A percentile compares a stretch with the other conserved stretches of the same genome.
Evolutionary conservation across 2,329 filamentous ascomycete species (phyloP).

Genomic region (Penicillium frequentans): DNA sequence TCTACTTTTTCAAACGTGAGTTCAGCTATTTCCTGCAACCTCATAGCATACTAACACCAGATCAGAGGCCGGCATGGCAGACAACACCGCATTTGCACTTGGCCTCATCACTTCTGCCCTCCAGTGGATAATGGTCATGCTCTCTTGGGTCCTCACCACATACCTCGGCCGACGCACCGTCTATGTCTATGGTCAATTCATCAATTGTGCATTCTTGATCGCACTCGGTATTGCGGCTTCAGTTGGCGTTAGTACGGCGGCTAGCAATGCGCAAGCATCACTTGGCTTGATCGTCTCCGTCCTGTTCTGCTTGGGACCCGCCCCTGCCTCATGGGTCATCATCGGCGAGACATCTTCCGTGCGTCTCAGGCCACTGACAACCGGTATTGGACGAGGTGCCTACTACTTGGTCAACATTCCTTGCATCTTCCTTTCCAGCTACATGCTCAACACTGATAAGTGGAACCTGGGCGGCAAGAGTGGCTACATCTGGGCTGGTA

Average conservation of each 20-base stretch:
- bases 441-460: constrained; percentile 56
- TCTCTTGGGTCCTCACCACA: constrained; percentile 66
- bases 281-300: constrained; percentile 66
- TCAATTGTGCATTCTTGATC: constrained; percentile 46
- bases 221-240: constrained; percentile 62
- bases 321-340: constrained; percentile 65
- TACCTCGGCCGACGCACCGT: constrained; percentile 65
- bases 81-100: constrained; percentile 58
- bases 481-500: constrained; percentile 61
- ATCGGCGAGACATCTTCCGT: constrained; percentile 67
- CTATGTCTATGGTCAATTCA: constrained; percentile 60
- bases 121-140: constrained; percentile 62
- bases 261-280: constrained; percentile 54
- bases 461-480: constrained; percentile 54
- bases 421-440: constrained; percentile 63
- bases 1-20: constrained; percentile 57
- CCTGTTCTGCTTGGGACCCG: constrained; percentile 62
- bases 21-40: background rate
- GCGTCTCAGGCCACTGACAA: constrained; percentile 65
- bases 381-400: constrained; percentile 61
- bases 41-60: constrained; percentile 25
- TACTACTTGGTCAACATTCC: constrained; percentile 68
- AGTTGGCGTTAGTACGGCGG: constrained; percentile 30
- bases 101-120: constrained; percentile 66
- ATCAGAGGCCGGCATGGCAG: constrained; percentile 60